Evolutionary conservation across 2,329 filamentous ascomycete genomes (phyloP).

Genomic region (Fusarium austroafricanum): DNA sequence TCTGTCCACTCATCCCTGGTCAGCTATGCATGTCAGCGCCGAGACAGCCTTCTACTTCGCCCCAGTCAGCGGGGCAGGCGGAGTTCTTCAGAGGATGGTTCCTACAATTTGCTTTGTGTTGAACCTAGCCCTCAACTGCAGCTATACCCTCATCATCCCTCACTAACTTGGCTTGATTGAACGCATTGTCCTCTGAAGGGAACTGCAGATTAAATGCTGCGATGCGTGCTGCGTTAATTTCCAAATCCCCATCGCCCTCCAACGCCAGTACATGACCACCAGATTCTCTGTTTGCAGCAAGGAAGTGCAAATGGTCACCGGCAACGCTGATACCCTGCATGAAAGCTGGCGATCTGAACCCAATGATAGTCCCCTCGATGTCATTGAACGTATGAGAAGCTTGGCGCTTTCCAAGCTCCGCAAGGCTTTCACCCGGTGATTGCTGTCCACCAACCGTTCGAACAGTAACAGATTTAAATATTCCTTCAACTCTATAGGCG

Average conservation of each 20-base stretch:
- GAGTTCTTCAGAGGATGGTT: no score
- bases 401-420: slow-evolving; percentile 31
- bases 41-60: background rate
- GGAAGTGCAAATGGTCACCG: slow-evolving; percentile 31
- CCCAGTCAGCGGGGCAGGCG: background rate
- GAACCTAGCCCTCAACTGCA: slow-evolving; percentile 21
- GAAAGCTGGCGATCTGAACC: slow-evolving; percentile 25
- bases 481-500: slow-evolving; percentile 5
- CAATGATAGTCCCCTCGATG: slow-evolving; percentile 9
- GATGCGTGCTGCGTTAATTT: slow-evolving; percentile 7
- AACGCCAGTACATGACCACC: slow-evolving; percentile 30
- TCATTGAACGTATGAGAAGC: slow-evolving; percentile 12
- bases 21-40: no score
- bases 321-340: slow-evolving; percentile 37
- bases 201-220: slow-evolving; percentile 16
- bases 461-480: slow-evolving; percentile 22
- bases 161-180: slow-evolving; percentile 16
- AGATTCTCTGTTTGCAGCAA: background rate
- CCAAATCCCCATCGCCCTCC: slow-evolving; percentile 14
- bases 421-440: slow-evolving; percentile 21
- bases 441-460: slow-evolving; percentile 25
- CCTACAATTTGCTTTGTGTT: no score
- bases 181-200: background rate
- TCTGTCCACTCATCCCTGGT: no score
- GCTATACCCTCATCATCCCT: slow-evolving; percentile 22